Conservation (phyloP, 805 yeast species). For the Myxozyma neotropica region DNA sequence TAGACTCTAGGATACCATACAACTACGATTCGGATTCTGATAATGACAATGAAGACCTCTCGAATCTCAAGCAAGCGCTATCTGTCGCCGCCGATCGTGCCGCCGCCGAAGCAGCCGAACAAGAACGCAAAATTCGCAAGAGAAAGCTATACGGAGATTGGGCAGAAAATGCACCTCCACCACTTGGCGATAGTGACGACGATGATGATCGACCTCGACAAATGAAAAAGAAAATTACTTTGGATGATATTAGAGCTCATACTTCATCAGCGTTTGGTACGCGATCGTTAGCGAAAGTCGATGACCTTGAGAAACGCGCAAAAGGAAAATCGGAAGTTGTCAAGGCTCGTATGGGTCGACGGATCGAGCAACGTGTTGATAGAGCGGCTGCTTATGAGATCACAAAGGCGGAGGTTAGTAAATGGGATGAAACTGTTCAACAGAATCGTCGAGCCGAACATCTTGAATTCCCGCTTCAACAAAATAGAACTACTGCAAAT, state of each 20-base stretch:
- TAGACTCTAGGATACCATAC: constrained; percentile 53
- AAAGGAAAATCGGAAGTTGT: constrained; percentile 50
- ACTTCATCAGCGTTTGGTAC: constrained; percentile 63
- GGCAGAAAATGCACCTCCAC: constrained; percentile 6
- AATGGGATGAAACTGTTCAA: constrained; percentile 85
- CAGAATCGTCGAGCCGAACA: constrained; percentile 83
- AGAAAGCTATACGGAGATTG: constrained; percentile 15
- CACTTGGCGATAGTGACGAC: constrained; percentile 7
- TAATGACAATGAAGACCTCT: constrained; percentile 8
- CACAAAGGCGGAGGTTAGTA: constrained; percentile 79
- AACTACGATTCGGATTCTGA: constrained; percentile 9
- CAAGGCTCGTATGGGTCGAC: constrained; percentile 79
- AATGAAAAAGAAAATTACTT: constrained; percentile 44
- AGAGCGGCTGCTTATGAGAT: constrained; percentile 89
- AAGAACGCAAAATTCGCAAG: neutral
- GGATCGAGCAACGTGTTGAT: constrained; percentile 82
- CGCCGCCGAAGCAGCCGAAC: constrained; percentile 5
- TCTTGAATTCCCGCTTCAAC: constrained; percentile 69
- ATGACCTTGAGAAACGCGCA: constrained; percentile 37
- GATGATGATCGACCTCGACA: constrained; percentile 28
- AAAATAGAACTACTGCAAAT: constrained; percentile 36
- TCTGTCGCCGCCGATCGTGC: constrained; percentile 10
- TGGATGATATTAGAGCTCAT: constrained; percentile 62
- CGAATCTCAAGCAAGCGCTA: constrained; percentile 3
- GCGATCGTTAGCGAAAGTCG: constrained; percentile 53